Evolutionary conservation across 2,329 filamentous ascomycete genomes (phyloP), one percentile per base, ranked within the genome.

Genomic region (Cercospora sesami): DNA sequence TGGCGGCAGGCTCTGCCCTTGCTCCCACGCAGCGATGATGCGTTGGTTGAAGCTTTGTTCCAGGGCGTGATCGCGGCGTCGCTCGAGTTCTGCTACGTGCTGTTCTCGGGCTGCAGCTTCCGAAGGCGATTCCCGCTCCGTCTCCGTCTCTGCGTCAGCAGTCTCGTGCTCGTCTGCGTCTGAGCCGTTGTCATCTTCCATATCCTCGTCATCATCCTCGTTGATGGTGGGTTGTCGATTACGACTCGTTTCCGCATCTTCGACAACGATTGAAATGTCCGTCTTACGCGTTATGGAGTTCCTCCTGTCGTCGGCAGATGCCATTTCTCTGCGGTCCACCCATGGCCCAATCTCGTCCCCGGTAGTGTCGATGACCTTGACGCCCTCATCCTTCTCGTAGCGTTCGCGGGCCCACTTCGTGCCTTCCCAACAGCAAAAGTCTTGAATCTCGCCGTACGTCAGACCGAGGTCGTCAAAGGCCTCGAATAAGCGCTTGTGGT

Each of bases 331-430:
- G 21, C 74, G 65, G 45, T 79, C 76, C 81, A 88, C 82, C 85
- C 86, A 93, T 68, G 86, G 84, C 3, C 82, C 81, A 66, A 94
- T 89, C 26, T 86, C 89, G 73, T 91, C 89, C 62, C 86, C 86
- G 1, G 90, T 89, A 5, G 91, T 93, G 76, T 94, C 91, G 59
- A 82, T 80, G 70, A 94, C 92, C 31, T 80, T 81, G 67, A 91
- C 85, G 36, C 88, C 88, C 75, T 93, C 90, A 75, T 94, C 91
- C 66, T 86, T 85, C 82, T 94, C 91, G 76, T 89, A 94, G 64
- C 91, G 87, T 76, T 93, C 90, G 76, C 93, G 90, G 69, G 91
- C 91, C 91, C 91, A 94, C 69, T 89, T 88, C 9, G 91, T 94
- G 66, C 91, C 91, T 81, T 94, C 91, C 91, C 91, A 94, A 75